Evolutionary conservation across 768 basidiomycete genomes (phyloP).

Genomic region (Kwoniella dejecticola): DNA sequence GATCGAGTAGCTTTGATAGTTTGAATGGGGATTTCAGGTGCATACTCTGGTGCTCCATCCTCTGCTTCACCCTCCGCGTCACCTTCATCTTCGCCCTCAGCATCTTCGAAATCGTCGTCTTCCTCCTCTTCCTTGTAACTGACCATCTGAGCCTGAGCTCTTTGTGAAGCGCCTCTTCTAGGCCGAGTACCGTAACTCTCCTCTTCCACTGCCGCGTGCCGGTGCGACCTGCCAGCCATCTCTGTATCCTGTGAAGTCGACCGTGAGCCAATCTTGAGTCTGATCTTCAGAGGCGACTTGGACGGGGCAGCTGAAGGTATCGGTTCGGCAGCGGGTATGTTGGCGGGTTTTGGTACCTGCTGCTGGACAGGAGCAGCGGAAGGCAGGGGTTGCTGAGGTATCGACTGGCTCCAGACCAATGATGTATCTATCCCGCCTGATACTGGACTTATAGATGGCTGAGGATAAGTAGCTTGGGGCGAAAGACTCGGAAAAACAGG

Average conservation of each 20-base stretch:
- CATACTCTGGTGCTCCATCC: conserved; percentile 14
- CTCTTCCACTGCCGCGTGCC: not conserved
- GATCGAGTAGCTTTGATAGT: conserved; percentile 4
- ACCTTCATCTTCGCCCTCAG: conserved; percentile 19
- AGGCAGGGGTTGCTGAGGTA: not conserved
- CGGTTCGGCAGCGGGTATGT: not conserved
- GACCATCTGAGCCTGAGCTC: conserved; percentile 12
- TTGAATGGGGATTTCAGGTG: not conserved
- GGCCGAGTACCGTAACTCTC: conserved; percentile 14
- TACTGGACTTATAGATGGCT: not conserved
- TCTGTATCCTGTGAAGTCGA: not conserved
- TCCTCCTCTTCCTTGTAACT: conserved; percentile 15
- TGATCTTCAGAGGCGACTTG: conserved; percentile 1
- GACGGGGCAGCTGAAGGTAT: not conserved
- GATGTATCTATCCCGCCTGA: conserved; percentile 10
- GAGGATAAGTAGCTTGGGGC: not conserved
- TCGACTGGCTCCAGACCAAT: not conserved
- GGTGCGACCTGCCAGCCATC: conserved; percentile 2
- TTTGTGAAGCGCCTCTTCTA: conserved; percentile 17
- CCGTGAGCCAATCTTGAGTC: not conserved
- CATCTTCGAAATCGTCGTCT: conserved; percentile 24
- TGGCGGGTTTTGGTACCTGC: not conserved
- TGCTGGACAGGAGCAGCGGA: not conserved
- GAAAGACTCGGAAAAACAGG: not conserved
- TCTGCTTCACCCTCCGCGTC: conserved; percentile 18